A percentile compares a stretch with the other conserved stretches of the same genome.
Evolutionary conservation across 768 basidiomycete genomes (phyloP).

Genomic region (Tremella mesenterica): DNA sequence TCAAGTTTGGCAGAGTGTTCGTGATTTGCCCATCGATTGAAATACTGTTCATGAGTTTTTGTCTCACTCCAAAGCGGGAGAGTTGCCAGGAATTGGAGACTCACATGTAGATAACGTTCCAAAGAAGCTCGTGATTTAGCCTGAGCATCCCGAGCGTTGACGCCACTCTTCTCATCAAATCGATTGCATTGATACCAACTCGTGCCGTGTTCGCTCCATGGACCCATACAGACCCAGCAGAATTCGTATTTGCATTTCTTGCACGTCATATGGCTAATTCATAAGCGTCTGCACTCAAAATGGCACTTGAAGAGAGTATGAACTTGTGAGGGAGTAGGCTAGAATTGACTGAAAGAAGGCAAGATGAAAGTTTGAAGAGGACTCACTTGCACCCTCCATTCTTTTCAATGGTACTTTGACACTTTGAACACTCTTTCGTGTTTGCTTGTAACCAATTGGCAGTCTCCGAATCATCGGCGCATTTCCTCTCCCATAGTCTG

Average conservation of each 20-base stretch:
- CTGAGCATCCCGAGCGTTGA: constrained; percentile 84
- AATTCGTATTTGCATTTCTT: constrained; percentile 94
- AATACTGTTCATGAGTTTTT: constrained; percentile 57
- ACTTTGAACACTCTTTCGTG: constrained; percentile 94
- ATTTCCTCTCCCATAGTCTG: constrained; percentile 92
- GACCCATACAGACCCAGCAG: constrained; percentile 99
- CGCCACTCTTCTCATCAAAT: constrained; percentile 79
- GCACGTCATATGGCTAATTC: constrained; percentile 91
- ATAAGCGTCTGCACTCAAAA: constrained; percentile 1
- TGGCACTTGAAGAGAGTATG: constrained; percentile 2
- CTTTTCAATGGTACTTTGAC: constrained; percentile 98
- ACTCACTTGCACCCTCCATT: constrained; percentile 99
- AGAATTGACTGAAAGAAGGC: too few species aligned
- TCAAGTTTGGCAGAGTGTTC: constrained; percentile 98
- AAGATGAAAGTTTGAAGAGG: too few species aligned
- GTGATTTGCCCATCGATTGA: constrained; percentile 99
- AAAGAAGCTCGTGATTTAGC: constrained; percentile 80
- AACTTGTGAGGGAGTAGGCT: too few species aligned
- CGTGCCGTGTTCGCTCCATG: constrained; percentile 95
- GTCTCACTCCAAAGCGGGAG: not conserved
- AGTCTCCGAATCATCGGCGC: constrained; percentile 93
- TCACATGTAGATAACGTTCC: constrained; percentile 89
- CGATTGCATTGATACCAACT: constrained; percentile 98
- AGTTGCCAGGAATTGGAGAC: too few species aligned
- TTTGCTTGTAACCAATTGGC: constrained; percentile 99